Evolutionary conservation across 2,329 filamentous ascomycete species (phyloP).

Genomic region (Aspergillus tubingensis): DNA sequence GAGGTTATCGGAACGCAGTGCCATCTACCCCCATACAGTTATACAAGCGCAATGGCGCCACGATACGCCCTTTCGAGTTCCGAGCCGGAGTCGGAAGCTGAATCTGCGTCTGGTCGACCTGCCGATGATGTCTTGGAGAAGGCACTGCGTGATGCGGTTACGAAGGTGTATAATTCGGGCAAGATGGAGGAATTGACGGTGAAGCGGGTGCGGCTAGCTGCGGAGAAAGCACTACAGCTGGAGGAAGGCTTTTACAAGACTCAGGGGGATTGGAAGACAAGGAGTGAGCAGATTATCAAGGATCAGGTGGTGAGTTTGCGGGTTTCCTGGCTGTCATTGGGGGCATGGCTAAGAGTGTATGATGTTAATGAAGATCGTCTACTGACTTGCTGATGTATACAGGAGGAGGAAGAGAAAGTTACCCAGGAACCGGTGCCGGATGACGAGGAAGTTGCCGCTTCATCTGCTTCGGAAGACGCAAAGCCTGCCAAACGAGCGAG

Average conservation of each 20-base stretch:
- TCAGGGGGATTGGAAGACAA: conserved; percentile 55
- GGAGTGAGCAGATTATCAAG: conserved; percentile 57
- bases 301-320: conserved; percentile 51
- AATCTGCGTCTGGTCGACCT: conserved; percentile 27
- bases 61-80: conserved; percentile 36
- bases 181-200: conserved; percentile 58
- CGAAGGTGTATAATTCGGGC: conserved; percentile 36
- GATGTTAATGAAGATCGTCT: background rate
- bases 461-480: conserved; percentile 22
- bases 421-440: conserved; percentile 16
- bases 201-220: conserved; percentile 56
- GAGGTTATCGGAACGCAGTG: background rate
- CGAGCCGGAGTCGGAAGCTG: conserved; percentile 22
- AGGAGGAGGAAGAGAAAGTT: conserved; percentile 38
- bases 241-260: conserved; percentile 58
- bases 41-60: conserved; percentile 28
- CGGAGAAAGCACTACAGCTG: conserved; percentile 55
- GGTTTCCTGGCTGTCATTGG: background rate
- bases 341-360: background rate
- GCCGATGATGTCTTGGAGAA: conserved; percentile 41
- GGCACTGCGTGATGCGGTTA: conserved; percentile 42
- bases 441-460: conserved; percentile 14
- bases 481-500: conserved; percentile 33
- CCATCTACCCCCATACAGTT: background rate
- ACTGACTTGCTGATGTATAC: background rate